phyloP scores from a whole-genome alignment of 345 rosid species.

The Carallia pectinifolia region DNA sequence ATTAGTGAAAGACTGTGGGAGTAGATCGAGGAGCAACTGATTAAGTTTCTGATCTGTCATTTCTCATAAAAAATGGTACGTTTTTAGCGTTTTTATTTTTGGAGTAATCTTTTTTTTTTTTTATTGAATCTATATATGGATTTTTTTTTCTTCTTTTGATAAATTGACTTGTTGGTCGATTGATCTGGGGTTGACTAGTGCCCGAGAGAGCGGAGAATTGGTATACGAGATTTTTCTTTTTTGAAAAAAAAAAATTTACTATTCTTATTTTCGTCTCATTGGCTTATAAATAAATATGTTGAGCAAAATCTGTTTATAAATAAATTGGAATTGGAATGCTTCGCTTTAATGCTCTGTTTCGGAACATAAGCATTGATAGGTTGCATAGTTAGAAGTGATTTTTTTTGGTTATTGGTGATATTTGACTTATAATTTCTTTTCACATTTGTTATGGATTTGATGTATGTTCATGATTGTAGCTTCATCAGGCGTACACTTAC shows the following conservation, averaged over 20 bases:
- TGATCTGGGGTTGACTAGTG: slow-evolving; percentile 35
- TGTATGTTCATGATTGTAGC: neutral
- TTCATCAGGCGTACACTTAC: neutral
- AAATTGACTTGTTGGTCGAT: slow-evolving; percentile 22
- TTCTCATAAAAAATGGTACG: slow-evolving; percentile 38
- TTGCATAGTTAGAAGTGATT: neutral
- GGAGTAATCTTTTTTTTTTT: neutral
- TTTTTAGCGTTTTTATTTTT: neutral
- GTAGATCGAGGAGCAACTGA: slow-evolving; percentile 44
- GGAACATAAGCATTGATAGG: neutral
- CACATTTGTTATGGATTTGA: neutral
- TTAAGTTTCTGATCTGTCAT: slow-evolving; percentile 42
- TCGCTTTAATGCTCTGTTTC: neutral
- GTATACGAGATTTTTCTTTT: neutral
- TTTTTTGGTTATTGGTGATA: neutral
- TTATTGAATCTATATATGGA: neutral
- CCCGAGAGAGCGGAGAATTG: neutral
- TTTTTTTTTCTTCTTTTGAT: neutral
- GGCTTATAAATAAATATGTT: neutral
- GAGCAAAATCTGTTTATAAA: neutral
- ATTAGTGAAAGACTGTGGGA: slow-evolving; percentile 22
- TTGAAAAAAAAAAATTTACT: neutral
- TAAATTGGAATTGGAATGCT: neutral
- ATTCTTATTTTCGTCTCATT: neutral
- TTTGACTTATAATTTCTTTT: neutral